Evolutionary conservation across 2,329 filamentous ascomycete species (phyloP), one percentile per base, ranked within the genome.

Genomic region (Thielaviopsis cerberus): DNA sequence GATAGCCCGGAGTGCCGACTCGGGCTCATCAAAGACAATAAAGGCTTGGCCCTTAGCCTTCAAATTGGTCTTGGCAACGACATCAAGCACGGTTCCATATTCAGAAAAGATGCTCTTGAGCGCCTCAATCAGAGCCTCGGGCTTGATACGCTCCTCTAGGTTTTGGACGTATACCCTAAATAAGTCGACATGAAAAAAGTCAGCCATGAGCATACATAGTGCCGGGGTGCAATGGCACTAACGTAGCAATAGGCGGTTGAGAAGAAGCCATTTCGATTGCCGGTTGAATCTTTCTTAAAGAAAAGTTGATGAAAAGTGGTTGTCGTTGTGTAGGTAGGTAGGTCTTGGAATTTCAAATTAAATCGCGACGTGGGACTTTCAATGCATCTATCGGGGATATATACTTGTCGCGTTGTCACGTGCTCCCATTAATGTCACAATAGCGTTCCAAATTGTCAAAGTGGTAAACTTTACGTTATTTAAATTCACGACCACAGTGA

Each of bases 1-100:
- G 62, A 96, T 85, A 20, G 92, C 91, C 62, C 81, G 78, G 56
- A 79, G 74, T 3, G 90, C 90, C n/a, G 83, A 80, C 58, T 89
- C 85, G n/a, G 84, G 74, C 61, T 76, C 79, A 65, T 94, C 88
- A 68, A 89, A 97, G 52, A 97, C 89, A 54, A 98, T 73, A 68
- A 98, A 98, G 0, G 92, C 92, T 72, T 98, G 92, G 13, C 92
- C 92, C 69, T 94, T 96, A 51, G 88, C 87, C 69, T 87, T 90
- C 27, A 97, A 71, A 69, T 94, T 96, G 63, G 81, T 88, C 74
- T 94, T 94, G 51, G 87, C 87, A 61, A 94, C 79, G 55, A 95
- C 80, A 62, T 95, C 89, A 64, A 94, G 72, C 61, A 95, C 81
- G 59, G 76, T 83, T 62, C 92, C 92, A 70, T 92, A 96, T 70